These are phyloP conservation scores for Trichomonas gallinae DNA, from an alignment of 208 protist species.

Conservation along the genomic window DNA sequence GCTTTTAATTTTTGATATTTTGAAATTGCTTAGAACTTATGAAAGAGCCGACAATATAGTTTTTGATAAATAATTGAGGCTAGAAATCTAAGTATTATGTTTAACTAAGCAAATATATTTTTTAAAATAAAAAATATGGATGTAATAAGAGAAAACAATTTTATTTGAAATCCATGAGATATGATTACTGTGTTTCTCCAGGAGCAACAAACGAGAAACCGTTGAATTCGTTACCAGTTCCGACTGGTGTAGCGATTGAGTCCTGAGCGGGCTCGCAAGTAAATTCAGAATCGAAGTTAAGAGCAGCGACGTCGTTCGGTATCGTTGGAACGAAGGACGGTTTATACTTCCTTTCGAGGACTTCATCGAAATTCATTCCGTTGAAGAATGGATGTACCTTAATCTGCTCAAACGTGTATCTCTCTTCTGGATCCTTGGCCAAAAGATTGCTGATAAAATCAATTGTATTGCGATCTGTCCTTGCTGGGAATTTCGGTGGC, in stretches of 20 bases:
- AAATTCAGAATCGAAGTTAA: conserved; percentile 8
- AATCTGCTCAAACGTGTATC: not conserved
- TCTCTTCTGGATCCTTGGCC: not conserved
- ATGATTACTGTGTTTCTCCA: not conserved
- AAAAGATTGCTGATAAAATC: not conserved
- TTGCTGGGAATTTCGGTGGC: not conserved
- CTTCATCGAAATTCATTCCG: not conserved
- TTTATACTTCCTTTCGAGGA: not conserved
- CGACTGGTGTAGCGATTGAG: not conserved
- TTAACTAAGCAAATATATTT: too few species aligned
- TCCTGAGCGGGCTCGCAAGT: not conserved
- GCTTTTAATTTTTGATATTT: too few species aligned
- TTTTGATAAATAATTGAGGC: too few species aligned
- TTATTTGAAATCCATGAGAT: not conserved
- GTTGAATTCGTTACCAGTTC: not conserved
- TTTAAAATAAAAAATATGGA: too few species aligned
- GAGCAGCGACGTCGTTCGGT: not conserved
- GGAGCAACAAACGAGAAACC: conserved; percentile 14
- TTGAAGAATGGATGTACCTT: not conserved
- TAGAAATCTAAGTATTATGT: too few species aligned
- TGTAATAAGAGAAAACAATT: not conserved
- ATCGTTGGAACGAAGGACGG: not conserved
- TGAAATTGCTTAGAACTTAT: too few species aligned
- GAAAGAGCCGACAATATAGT: too few species aligned
- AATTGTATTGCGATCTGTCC: not conserved